phyloP scores from a whole-genome alignment of 345 rosid species.

The Erodium maritimum region DNA sequence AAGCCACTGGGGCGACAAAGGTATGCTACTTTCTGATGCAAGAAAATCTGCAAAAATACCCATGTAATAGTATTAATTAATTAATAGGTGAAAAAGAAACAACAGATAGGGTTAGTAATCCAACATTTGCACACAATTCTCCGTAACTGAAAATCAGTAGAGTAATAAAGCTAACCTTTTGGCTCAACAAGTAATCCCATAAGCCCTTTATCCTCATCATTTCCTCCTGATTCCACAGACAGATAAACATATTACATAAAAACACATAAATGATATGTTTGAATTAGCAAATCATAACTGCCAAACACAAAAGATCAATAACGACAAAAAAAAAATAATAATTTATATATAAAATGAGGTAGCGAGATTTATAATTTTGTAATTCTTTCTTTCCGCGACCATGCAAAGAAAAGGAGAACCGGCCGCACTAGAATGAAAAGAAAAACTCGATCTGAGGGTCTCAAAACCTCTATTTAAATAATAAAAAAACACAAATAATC shows the following conservation, averaged over 20 bases:
- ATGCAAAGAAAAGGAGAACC: background rate
- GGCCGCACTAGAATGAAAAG: too few species aligned
- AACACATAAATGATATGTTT: background rate
- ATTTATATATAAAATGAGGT: too few species aligned
- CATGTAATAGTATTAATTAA: background rate
- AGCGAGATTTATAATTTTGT: background rate
- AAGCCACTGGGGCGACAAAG: conserved; percentile 93
- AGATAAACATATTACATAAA: conserved; percentile 4
- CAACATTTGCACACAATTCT: background rate
- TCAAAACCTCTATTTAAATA: background rate
- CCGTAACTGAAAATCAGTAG: background rate
- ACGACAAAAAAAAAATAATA: too few species aligned
- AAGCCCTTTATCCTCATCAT: conserved; percentile 25
- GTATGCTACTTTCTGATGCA: conserved; percentile 68
- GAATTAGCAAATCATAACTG: too few species aligned
- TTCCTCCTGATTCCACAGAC: conserved; percentile 34
- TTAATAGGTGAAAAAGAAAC: background rate
- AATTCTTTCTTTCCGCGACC: background rate
- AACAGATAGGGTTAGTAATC: background rate
- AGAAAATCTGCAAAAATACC: conserved; percentile 40
- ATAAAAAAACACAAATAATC: background rate
- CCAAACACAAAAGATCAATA: too few species aligned
- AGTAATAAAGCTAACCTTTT: conserved; percentile 26
- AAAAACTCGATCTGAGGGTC: background rate
- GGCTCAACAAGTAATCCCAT: conserved; percentile 25